Evolutionary conservation across 192 early-diverging fungal genomes (phyloP), one percentile per base, ranked within the genome.

Genomic region (Linnemannia schmuckeri): DNA sequence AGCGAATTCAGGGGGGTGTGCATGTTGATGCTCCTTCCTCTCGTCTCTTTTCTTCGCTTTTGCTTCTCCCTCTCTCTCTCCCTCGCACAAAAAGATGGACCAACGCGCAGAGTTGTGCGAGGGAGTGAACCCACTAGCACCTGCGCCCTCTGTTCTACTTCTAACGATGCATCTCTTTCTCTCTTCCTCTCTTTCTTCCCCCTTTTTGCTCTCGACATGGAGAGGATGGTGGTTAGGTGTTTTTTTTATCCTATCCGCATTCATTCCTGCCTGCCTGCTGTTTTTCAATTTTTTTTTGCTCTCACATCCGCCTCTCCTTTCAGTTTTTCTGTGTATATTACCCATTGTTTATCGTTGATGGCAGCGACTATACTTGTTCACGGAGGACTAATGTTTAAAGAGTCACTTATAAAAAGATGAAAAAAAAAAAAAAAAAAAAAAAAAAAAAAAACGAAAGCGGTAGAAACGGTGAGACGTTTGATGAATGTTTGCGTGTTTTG

Each of bases 131-230:
- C 55, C 61, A 66, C 61, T 66, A 33, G 55, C 61, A 9, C 33
- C 30, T 12, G 44, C 44, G 44, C 61, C 61, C 24, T 66, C 10
- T 66, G 61, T 33, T 35, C 27, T 4, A 66, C 61, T 30, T 52
- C 18, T 18, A 52, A 4, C 17, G 5, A 66, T 66, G 61, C 61
- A 33, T 66, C 12, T 66, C 24, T 27, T 55, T 27, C 8, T 57
- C 55, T n/a, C n/a, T 18, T 52, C 49, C 18, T 10, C 61, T n/a
- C 27, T 66, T 27, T 24, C 61, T 24, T 4, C 13, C 13, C 8
- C 6, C 33, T 66, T 30, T 66, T 66, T 66, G 61, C 61, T 66
- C 61, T 66, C 61, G 61, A 66, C 61, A 66, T 66, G 61, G 27
- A 24, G 27, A 2, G 61, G 3, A 30, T 27, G 30, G 12, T 66